These are phyloP conservation scores for Phytophthora quininea DNA, from an alignment of 352 stramenopile genomes.

Conservation along the genomic window DNA sequence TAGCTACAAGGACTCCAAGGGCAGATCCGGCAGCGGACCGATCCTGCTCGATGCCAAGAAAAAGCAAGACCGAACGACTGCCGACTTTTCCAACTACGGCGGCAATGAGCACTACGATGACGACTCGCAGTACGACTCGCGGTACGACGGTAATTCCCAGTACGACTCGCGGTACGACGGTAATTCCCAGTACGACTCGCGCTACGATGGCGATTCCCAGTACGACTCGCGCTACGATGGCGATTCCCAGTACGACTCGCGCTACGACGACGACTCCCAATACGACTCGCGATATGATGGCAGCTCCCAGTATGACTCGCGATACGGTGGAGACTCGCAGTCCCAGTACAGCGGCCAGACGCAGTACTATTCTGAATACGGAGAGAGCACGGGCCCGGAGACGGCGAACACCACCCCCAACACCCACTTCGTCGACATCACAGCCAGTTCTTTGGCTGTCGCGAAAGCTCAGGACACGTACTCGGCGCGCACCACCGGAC, in stretches of 20 bases:
- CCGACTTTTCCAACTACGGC: conserved; percentile 40
- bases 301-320: too few species aligned
- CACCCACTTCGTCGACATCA: conserved; percentile 38
- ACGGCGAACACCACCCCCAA: conserved; percentile 1
- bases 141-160: conserved; percentile 30
- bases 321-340: conserved; percentile 5
- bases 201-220: conserved; percentile 5
- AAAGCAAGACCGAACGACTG: conserved; percentile 25
- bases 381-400: conserved; percentile 30
- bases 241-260: too few species aligned
- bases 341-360: conserved; percentile 19
- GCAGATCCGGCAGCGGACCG: conserved; percentile 17
- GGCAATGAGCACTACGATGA: conserved; percentile 15
- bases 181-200: conserved; percentile 40
- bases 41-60: conserved; percentile 31
- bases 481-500: conserved; percentile 15
- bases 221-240: conserved; percentile 24
- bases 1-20: conserved; percentile 34
- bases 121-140: conserved; percentile 36
- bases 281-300: too few species aligned
- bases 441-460: conserved; percentile 15
- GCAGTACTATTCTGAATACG: conserved; percentile 44
- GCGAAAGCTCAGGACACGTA: conserved; percentile 20
- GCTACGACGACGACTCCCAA: too few species aligned
- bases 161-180: conserved; percentile 44